Conservation (phyloP, 1,284 basidiomycete genomes). For the Leccinum pachyderme region DNA sequence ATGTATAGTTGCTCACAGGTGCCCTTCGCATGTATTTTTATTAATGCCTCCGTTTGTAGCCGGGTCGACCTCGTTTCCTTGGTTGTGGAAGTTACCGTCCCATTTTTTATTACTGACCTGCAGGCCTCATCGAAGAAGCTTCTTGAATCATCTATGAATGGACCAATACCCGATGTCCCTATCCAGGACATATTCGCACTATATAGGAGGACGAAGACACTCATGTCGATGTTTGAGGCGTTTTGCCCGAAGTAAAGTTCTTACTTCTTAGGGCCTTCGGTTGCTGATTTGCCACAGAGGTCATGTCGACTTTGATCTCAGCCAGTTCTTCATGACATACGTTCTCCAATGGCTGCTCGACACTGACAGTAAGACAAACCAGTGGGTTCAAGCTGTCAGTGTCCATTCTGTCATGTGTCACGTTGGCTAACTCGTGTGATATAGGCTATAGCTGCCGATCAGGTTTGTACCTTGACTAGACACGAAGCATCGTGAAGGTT, state of each 20-base stretch:
- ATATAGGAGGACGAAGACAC: conserved; percentile 72
- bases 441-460: conserved; percentile 84
- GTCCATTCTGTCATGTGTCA: background rate
- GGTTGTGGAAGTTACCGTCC: conserved; percentile 71
- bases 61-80: conserved; percentile 80
- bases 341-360: conserved; percentile 89
- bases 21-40: background rate
- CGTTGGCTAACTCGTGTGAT: conserved; percentile 8
- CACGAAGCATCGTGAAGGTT: conserved; percentile 3
- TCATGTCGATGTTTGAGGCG: conserved; percentile 77
- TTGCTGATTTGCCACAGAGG: conserved; percentile 35
- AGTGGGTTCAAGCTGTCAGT: conserved; percentile 91
- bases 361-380: conserved; percentile 86
- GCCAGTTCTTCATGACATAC: conserved; percentile 83
- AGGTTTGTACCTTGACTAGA: conserved; percentile 47
- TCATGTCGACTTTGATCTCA: conserved; percentile 63
- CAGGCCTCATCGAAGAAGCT: conserved; percentile 69
- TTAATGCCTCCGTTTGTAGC: conserved; percentile 39
- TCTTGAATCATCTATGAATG: conserved; percentile 77
- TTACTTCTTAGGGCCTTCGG: background rate
- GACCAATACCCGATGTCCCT: conserved; percentile 72
- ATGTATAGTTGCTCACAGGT: conserved; percentile 26
- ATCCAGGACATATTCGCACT: conserved; percentile 89
- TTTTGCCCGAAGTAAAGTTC: conserved; percentile 73
- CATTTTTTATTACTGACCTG: conserved; percentile 76